A percentile compares a stretch with the other conserved stretches of the same genome.
phyloP scores from a whole-genome alignment of 805 yeast genomes.

The Torulaspora franciscae region DNA sequence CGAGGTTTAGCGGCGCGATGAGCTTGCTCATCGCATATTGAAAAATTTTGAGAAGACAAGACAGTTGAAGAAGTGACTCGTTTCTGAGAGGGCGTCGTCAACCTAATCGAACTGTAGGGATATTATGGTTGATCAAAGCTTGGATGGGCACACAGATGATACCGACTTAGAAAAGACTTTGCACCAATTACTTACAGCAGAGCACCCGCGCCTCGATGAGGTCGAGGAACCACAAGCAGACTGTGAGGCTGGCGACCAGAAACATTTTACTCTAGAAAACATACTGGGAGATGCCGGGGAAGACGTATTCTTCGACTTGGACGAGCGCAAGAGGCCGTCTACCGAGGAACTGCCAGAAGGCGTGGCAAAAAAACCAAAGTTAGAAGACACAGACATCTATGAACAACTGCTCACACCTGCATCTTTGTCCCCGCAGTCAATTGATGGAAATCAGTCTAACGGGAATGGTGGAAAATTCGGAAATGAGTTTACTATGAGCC shows the following conservation, averaged over 20 bases:
- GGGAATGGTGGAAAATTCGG: conserved; percentile 19
- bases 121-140: conserved; percentile 7
- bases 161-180: conserved; percentile 21
- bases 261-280: conserved; percentile 25
- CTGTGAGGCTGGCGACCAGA: conserved; percentile 15
- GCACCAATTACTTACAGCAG: conserved; percentile 21
- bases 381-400: conserved; percentile 10
- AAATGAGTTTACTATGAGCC: conserved; percentile 31
- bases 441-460: conserved; percentile 13
- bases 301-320: conserved; percentile 16
- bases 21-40: conserved; percentile 1
- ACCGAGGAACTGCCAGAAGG: conserved; percentile 1
- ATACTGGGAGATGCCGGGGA: conserved; percentile 15
- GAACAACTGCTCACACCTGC: conserved; percentile 35
- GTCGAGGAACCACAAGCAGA: conserved; percentile 10
- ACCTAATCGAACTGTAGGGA: not conserved
- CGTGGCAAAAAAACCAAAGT: conserved; percentile 4
- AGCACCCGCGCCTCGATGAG: conserved; percentile 5
- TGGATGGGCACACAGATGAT: conserved; percentile 8
- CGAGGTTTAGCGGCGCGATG: not conserved
- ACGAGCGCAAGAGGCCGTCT: conserved; percentile 7
- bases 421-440: conserved; percentile 35
- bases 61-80: not conserved
- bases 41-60: not conserved
- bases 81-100: not conserved